Conservation (phyloP, 2,329 filamentous ascomycete genomes). For the Aspergillus pseudoglaucus region DNA sequence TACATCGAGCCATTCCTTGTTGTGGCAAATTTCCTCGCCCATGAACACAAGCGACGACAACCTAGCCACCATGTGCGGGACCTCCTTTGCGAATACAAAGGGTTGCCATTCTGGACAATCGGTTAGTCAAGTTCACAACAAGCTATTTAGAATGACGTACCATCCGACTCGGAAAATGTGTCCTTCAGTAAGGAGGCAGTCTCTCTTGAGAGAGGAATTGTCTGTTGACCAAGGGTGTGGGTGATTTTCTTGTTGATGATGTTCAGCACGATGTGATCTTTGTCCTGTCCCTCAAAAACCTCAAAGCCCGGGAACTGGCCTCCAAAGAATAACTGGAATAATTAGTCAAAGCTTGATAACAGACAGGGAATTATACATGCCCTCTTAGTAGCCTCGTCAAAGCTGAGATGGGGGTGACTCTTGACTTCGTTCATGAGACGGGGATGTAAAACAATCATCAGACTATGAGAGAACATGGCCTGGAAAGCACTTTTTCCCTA, state of each 20-base stretch:
- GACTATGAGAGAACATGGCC: slow-evolving; percentile 15
- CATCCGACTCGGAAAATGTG: slow-evolving; percentile 15
- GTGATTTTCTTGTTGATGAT: slow-evolving; percentile 26
- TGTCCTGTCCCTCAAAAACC: slow-evolving; percentile 15
- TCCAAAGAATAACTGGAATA: slow-evolving; percentile 21
- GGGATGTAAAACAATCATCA: slow-evolving; percentile 25
- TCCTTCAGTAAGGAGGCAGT: slow-evolving; percentile 18
- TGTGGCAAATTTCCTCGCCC: slow-evolving; percentile 45
- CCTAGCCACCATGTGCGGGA: slow-evolving; percentile 48
- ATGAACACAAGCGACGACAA: slow-evolving; percentile 51
- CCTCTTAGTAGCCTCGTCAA: slow-evolving; percentile 18
- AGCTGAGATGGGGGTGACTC: slow-evolving; percentile 22
- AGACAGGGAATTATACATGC: slow-evolving; percentile 4
- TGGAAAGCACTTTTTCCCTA: slow-evolving; percentile 23
- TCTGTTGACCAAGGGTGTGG: slow-evolving; percentile 23
- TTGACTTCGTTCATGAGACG: slow-evolving; percentile 28
- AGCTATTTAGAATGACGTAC: slow-evolving; percentile 11
- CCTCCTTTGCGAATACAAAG: slow-evolving; percentile 48
- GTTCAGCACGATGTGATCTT: slow-evolving; percentile 12
- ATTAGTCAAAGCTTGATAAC: slow-evolving; percentile 2
- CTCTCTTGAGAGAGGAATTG: slow-evolving; percentile 22
- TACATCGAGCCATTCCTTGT: slow-evolving; percentile 48
- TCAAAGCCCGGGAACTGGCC: slow-evolving; percentile 25
- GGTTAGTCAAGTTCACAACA: slow-evolving; percentile 1
- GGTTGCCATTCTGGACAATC: slow-evolving; percentile 46